Evolutionary conservation across 225 moss, liverwort and hornwort species (phyloP).

Genomic region (Straminergon stramineum): DNA sequence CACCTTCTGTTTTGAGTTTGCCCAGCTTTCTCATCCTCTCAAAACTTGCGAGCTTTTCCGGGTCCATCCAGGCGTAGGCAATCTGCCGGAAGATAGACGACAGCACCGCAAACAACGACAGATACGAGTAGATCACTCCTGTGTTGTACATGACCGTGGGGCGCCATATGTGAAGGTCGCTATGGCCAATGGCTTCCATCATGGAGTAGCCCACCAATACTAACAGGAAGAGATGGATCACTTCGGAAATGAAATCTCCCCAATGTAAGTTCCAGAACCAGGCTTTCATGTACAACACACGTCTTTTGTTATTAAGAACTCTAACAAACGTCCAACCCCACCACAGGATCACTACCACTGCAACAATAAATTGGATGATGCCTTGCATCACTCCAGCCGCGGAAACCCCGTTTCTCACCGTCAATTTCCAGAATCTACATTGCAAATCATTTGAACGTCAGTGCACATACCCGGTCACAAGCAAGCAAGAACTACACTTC

Average conservation of each 20-base stretch:
- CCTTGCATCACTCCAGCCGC: slow-evolving; percentile 3
- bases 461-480: neutral
- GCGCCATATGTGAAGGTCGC: slow-evolving; percentile 8
- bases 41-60: neutral
- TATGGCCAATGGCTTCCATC: slow-evolving; percentile 28
- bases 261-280: slow-evolving; percentile 30
- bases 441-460: neutral
- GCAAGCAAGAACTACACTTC: neutral
- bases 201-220: slow-evolving; percentile 2
- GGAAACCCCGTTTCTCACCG: neutral
- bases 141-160: slow-evolving; percentile 12
- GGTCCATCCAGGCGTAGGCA: slow-evolving; percentile 15
- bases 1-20: neutral
- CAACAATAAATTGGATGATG: slow-evolving; percentile 6
- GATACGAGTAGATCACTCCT: slow-evolving; percentile 16
- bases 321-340: slow-evolving; percentile 1
- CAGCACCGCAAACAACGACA: neutral
- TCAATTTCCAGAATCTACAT: slow-evolving; percentile 22
- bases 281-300: neutral
- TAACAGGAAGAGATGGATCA: slow-evolving; percentile 2
- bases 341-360: neutral
- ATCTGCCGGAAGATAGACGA: slow-evolving; percentile 11
- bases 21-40: neutral
- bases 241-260: slow-evolving; percentile 22
- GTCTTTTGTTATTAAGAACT: neutral